phyloP scores from a whole-genome alignment of 345 rosid genomes.

The Boechera retrofracta region DNA sequence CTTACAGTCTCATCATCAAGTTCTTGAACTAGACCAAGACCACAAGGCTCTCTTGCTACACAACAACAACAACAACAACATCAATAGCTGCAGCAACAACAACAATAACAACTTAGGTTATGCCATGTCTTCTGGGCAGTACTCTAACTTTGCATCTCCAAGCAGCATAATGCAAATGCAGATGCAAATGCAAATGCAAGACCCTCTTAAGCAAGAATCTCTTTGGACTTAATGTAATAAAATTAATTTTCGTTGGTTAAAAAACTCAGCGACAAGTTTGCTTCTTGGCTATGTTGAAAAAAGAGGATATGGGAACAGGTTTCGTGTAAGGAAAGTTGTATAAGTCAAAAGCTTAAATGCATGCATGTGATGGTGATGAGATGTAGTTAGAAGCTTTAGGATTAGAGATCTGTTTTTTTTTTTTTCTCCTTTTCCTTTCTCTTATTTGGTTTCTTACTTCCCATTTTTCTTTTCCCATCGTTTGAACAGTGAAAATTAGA shows the following conservation, averaged over 20 bases:
- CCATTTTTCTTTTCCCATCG: conserved; percentile 10
- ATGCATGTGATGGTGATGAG: conserved; percentile 47
- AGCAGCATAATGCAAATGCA: conserved; percentile 54
- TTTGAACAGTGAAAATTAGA: conserved; percentile 46
- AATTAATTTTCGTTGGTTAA: conserved; percentile 30
- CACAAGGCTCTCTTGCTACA: conserved; percentile 52
- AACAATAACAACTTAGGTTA: conserved; percentile 44
- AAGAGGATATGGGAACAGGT: conserved; percentile 37
- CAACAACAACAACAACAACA: conserved; percentile 31
- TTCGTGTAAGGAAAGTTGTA: conserved; percentile 47
- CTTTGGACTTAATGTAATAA: conserved; percentile 61
- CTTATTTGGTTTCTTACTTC: conserved; percentile 31
- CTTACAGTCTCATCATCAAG: conserved; percentile 48
- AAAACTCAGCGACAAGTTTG: conserved; percentile 36
- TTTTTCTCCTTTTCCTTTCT: neutral
- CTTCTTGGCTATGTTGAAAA: conserved; percentile 38
- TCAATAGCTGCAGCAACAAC: conserved; percentile 41
- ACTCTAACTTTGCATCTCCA: conserved; percentile 62
- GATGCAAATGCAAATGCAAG: conserved; percentile 57
- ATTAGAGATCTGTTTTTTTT: conserved; percentile 34
- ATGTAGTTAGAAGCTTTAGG: conserved; percentile 35
- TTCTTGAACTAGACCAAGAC: conserved; percentile 49
- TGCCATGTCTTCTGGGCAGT: conserved; percentile 47
- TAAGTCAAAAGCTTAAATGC: conserved; percentile 47
- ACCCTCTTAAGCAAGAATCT: conserved; percentile 73